A percentile compares a stretch with the other conserved stretches of the same genome.
Conservation (phyloP, 2,329 filamentous ascomycete genomes). For the Catunica adiposa region DNA sequence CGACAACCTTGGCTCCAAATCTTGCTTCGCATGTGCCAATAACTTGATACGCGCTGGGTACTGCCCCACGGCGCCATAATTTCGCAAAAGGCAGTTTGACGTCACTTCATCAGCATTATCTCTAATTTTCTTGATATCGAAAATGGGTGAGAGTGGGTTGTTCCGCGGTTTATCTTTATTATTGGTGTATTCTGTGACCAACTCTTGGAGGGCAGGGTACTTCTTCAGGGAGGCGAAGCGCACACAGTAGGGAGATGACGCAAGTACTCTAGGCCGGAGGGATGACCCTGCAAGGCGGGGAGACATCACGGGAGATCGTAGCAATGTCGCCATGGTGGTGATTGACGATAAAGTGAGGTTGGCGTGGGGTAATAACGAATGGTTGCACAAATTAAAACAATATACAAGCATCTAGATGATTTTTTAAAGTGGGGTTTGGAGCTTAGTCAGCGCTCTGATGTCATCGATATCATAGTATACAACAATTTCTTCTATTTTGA, state of each 20-base stretch:
- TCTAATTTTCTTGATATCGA: constrained; percentile 83
- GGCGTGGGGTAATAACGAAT: background rate
- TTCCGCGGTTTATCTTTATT: constrained; percentile 35
- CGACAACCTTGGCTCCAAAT: background rate
- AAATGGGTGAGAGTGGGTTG: constrained; percentile 58
- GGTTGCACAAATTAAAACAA: background rate
- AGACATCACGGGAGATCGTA: too few relatives aligned
- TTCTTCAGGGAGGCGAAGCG: background rate
- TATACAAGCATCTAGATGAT: too few relatives aligned
- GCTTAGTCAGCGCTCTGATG: background rate
- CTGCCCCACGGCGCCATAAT: constrained; percentile 46
- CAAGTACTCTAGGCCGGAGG: too few relatives aligned
- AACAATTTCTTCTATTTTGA: too few relatives aligned
- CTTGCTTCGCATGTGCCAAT: constrained; percentile 30
- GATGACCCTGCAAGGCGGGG: background rate
- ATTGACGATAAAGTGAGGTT: background rate
- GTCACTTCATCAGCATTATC: constrained; percentile 66
- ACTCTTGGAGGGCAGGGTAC: constrained; percentile 2
- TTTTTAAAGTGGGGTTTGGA: background rate
- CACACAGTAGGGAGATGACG: background rate
- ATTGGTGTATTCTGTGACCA: background rate
- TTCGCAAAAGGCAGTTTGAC: constrained; percentile 69
- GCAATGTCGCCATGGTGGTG: background rate
- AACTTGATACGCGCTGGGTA: constrained; percentile 39
- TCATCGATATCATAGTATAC: background rate